Base-by-base conservation (phyloP, 1,284 basidiomycete species). In the Albatrellus sp. region DNA sequence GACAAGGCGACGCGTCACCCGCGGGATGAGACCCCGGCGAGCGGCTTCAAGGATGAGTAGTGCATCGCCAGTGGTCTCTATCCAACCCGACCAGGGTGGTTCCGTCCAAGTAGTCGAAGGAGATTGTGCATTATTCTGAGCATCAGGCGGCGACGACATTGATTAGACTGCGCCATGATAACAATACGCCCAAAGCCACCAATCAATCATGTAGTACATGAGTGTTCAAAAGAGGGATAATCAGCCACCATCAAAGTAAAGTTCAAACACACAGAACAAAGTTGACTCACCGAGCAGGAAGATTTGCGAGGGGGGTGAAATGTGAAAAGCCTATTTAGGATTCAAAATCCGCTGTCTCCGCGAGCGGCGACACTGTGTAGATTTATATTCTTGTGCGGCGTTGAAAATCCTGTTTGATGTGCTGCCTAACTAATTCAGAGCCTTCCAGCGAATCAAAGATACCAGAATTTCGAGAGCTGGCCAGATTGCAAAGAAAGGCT, bases 1-100 rank as follows among this genome's bases (percentile, higher is more conserved):
- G 50, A 92, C 89, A 43, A 98, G 74, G 29, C 94, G 77, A 31
- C 94, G 78, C n/a, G 90, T 93, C 35, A 98, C 89, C 46, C 92
- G 76, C 1, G 93, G 91, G 43, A 96, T 90, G 55, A 91, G 75
- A 19, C 91, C 90, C 24, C 87, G 74, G 38, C 88, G 75, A 29
- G 91, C 91, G 3, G 91, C 92, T 59, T 98, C 93, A 56, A 98
- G 89, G 57, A 98, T 88, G 58, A 98, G 80, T 19, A 98, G 73
- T 6, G 93, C 92, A 65, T 98, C 93, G 54, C 87, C 85, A 0
- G 93, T 98, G 2, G 88, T 91, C 61, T 92, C 89, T 66, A 97
- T 92, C 77, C 86, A 94, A 19, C 90, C 90, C 14, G 76, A 80
- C 80, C 88, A 93, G 0, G 90, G 89, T 0, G 89, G 89, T 52